Base-by-base conservation (phyloP, 2,329 filamentous ascomycete species). In the Hymenoscyphus scutula region DNA sequence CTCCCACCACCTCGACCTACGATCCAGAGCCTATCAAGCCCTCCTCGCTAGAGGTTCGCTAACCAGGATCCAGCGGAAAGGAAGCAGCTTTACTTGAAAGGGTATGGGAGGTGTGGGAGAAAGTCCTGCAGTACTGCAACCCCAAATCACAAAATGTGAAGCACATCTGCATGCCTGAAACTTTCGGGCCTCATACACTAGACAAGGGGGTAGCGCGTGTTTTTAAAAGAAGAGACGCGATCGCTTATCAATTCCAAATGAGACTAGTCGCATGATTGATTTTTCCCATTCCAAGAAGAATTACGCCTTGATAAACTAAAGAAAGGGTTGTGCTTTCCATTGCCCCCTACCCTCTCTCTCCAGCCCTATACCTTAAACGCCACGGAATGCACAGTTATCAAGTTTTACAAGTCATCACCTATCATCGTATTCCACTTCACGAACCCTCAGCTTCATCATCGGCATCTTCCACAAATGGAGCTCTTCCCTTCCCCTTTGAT, bases 391-490 rank as follows among this genome's bases (percentile, higher is more conserved):
- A 15, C 51, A 27, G 25, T 23, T 34, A 34, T 27, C 51, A 54
- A 54, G 25, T 17, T 17, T 54, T 54, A 54, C 51, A 54, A 54
- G 51, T 30, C 23, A 32, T 54, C 25, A 54, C 11, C 51, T n/a
- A 54, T 48, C 41, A n/a, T 30, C 25, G 23, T 58, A 19, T 48
- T 45, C 25, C 7, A 27, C 32, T n/a, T 67, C 59, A 66, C 53
- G 58, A 55, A 13, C 64, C 66, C 11, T 75, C 76, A 1, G 73
- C 72, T 30, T 78, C 76, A 59, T 79, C 78, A 2, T 69, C 70
- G 10, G 71, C 76, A 60, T 82, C 80, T 66, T 82, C 79, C 5
- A 83, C 75, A 10, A 41, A 30, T 63, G 72, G 80, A 1, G 73
- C 78, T 67, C 80, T 82, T 7, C 77, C 77, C 67, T 81, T 81